phyloP scores from a whole-genome alignment of 2,329 filamentous ascomycete genomes.

The Xylaria sp. region DNA sequence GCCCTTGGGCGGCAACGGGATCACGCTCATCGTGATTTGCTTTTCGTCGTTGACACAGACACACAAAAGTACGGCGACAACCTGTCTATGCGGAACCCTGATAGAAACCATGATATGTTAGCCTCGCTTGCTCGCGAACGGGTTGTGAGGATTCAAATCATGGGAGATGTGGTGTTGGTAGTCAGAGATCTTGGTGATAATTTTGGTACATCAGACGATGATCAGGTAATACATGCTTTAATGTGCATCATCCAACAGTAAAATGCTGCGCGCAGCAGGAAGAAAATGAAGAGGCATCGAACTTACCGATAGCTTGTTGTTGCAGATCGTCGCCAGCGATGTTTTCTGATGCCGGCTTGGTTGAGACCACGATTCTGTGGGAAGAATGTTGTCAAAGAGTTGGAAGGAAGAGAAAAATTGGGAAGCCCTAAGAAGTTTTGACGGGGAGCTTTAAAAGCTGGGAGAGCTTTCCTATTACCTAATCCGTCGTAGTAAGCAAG shows the following conservation, averaged over 20 bases:
- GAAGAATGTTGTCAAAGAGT: not conserved
- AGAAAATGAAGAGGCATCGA: not conserved
- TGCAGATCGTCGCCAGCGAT: not conserved
- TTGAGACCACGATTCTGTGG: not conserved
- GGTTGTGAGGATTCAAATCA: constrained; percentile 13
- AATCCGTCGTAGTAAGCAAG: too few relatives aligned
- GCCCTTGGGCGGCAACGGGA: constrained; percentile 48
- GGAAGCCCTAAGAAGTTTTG: constrained; percentile 2
- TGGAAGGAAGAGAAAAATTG: not conserved
- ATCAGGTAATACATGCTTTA: constrained; percentile 58
- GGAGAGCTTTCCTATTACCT: too few relatives aligned
- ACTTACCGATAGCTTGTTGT: constrained; percentile 6
- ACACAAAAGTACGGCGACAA: not conserved
- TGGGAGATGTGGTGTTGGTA: constrained; percentile 28
- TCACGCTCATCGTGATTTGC: constrained; percentile 31
- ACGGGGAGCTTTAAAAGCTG: not conserved
- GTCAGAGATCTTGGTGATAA: constrained; percentile 72
- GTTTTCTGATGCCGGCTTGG: constrained; percentile 5
- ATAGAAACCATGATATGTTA: constrained; percentile 12
- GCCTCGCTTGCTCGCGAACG: constrained; percentile 1
- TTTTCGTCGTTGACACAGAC: too few relatives aligned
- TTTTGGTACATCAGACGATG: constrained; percentile 47
- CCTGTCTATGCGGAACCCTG: not conserved
- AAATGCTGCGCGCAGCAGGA: constrained; percentile 32
- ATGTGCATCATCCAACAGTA: constrained; percentile 44